Evolutionary conservation across 768 basidiomycete species (phyloP).

Genomic region (Panaeolus papilionaceus): DNA sequence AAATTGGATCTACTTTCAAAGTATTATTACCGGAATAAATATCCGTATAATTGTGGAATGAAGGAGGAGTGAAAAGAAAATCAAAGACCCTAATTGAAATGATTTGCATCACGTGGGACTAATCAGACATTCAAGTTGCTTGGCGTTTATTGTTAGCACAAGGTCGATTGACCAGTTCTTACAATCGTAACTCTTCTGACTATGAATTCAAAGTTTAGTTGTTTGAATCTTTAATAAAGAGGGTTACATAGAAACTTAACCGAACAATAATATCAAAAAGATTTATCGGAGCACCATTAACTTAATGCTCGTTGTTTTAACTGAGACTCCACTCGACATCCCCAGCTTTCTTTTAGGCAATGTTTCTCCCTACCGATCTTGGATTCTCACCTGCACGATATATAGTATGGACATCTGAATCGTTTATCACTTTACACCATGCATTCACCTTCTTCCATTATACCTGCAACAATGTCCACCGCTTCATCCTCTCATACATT

Average conservation of each 20-base stretch:
- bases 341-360: background rate
- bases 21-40: no score
- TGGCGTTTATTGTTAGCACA: conserved; percentile 12
- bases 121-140: conserved; percentile 16
- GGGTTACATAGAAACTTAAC: background rate
- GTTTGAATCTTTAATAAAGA: background rate
- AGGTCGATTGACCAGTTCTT: conserved; percentile 1
- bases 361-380: conserved; percentile 8
- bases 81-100: background rate
- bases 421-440: background rate
- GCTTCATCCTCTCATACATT: background rate
- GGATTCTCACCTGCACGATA: conserved; percentile 1
- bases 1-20: no score
- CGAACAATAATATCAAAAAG: background rate
- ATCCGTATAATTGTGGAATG: no score
- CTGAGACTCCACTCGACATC: background rate
- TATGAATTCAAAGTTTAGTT: background rate
- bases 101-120: conserved; percentile 6
- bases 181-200: background rate
- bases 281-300: conserved; percentile 15
- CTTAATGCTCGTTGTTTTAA: background rate
- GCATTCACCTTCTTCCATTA: conserved; percentile 4
- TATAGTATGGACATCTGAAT: background rate
- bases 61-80: no score
- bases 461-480: background rate